phyloP scores from a whole-genome alignment of 2,329 filamentous ascomycete species.

The Beauveria varroae region DNA sequence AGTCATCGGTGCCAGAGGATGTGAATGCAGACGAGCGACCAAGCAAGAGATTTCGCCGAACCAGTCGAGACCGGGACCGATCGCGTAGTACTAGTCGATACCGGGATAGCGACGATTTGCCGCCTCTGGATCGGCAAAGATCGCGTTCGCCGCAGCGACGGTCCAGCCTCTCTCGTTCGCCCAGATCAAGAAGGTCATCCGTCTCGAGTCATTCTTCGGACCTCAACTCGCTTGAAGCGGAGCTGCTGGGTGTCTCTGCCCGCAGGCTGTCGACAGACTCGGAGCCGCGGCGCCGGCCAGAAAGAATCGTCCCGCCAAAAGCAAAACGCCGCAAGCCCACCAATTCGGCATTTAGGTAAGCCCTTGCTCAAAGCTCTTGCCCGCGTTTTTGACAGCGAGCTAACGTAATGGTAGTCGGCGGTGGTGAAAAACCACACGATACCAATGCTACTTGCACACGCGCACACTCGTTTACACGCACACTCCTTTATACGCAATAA shows the following conservation, averaged over 20 bases:
- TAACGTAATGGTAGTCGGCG: background rate
- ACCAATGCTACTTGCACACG: background rate
- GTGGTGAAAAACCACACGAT: background rate
- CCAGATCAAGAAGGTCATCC: constrained; percentile 2
- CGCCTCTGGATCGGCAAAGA: background rate
- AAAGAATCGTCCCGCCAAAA: background rate
- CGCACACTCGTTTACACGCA: too few species aligned
- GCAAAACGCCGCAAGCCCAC: constrained; percentile 2
- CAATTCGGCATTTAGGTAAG: constrained; percentile 11
- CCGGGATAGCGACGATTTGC: background rate
- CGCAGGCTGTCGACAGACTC: constrained; percentile 7
- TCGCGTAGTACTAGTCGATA: background rate
- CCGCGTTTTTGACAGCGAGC: background rate
- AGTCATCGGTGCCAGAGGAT: background rate
- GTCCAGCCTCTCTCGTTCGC: background rate
- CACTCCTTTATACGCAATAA: background rate
- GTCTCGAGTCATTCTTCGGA: constrained; percentile 9
- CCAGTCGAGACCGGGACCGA: constrained; percentile 7
- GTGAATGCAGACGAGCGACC: background rate
- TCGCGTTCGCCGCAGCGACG: constrained; percentile 6
- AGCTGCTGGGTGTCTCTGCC: constrained; percentile 8
- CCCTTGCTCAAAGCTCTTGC: too few species aligned
- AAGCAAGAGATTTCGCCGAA: background rate
- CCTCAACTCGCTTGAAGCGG: constrained; percentile 11
- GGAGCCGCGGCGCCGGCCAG: background rate